phyloP scores from a whole-genome alignment of 805 yeast species.

The Wickerhamia fluorescens region DNA sequence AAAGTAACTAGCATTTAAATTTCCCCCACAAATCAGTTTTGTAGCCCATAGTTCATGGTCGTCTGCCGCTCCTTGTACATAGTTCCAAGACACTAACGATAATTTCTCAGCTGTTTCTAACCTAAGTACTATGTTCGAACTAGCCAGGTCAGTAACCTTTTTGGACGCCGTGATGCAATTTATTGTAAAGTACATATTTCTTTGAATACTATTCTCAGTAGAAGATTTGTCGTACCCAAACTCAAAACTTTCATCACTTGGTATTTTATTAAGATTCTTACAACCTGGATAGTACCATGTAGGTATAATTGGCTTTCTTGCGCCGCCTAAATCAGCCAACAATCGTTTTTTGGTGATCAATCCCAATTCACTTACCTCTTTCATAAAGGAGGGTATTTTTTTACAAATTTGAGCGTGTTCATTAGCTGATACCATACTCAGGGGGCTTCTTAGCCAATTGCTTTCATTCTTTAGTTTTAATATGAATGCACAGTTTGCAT shows the following conservation, averaged over 20 bases:
- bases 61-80: constrained; percentile 92
- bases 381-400: constrained; percentile 43
- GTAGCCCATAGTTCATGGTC: constrained; percentile 82
- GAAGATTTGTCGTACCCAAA: not conserved
- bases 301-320: constrained; percentile 50
- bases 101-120: too few relatives aligned
- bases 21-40: constrained; percentile 32
- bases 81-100: constrained; percentile 22
- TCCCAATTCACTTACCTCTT: constrained; percentile 33
- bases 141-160: constrained; percentile 11
- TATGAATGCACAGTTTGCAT: constrained; percentile 2
- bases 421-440: constrained; percentile 45
- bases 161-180: constrained; percentile 58
- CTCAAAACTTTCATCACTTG: too few relatives aligned
- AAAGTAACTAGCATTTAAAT: constrained; percentile 45
- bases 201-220: constrained; percentile 2
- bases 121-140: too few relatives aligned
- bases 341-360: constrained; percentile 30
- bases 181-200: constrained; percentile 24
- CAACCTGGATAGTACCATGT: constrained; percentile 60
- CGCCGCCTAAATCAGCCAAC: constrained; percentile 16
- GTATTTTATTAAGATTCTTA: constrained; percentile 23
- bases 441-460: constrained; percentile 43
- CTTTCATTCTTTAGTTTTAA: constrained; percentile 5
- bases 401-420: constrained; percentile 48